A percentile compares a stretch with the other conserved stretches of the same genome.
phyloP scores from a whole-genome alignment of 2,329 filamentous ascomycete genomes.

The Aspergillus aculeatus region DNA sequence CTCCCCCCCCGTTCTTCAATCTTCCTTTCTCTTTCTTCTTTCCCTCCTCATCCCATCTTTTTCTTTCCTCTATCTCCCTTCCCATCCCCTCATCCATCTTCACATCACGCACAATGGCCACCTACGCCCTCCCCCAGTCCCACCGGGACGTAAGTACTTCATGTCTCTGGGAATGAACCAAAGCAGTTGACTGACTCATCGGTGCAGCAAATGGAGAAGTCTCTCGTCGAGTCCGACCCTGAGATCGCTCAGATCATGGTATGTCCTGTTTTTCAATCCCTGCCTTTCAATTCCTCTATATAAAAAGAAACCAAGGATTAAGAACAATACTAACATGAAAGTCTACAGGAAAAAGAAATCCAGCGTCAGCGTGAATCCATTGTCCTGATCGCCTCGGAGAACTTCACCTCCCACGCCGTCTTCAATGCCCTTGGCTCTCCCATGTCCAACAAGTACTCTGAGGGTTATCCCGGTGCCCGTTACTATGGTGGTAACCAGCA shows the following conservation, averaged over 20 bases:
- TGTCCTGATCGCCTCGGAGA: constrained; percentile 97
- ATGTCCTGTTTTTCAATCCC: too few species aligned
- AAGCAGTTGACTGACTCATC: constrained; percentile 34
- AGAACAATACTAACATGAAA: constrained; percentile 30
- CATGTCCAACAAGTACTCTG: constrained; percentile 99
- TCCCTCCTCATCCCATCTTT: constrained; percentile 11
- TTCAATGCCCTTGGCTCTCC: constrained; percentile 94
- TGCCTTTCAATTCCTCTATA: too few species aligned
- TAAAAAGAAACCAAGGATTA: too few species aligned
- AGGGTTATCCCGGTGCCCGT: constrained; percentile 95
- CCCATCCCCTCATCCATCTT: constrained; percentile 12
- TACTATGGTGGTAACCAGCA: constrained; percentile 99
- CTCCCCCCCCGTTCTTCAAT: neutral
- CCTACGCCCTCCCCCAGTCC: constrained; percentile 64
- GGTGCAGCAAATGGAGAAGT: constrained; percentile 87
- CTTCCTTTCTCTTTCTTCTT: neutral
- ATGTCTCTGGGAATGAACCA: constrained; percentile 5
- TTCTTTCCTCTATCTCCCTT: constrained; percentile 11
- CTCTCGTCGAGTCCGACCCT: constrained; percentile 84
- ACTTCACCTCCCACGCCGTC: constrained; percentile 96
- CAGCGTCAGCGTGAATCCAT: constrained; percentile 98
- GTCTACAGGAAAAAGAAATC: constrained; percentile 76
- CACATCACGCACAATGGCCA: constrained; percentile 39
- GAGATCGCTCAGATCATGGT: constrained; percentile 98
- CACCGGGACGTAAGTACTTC: constrained; percentile 61